These are phyloP conservation scores for Echites panduratus DNA, from an alignment of 257 asterid genomes.

Conservation along the genomic window DNA sequence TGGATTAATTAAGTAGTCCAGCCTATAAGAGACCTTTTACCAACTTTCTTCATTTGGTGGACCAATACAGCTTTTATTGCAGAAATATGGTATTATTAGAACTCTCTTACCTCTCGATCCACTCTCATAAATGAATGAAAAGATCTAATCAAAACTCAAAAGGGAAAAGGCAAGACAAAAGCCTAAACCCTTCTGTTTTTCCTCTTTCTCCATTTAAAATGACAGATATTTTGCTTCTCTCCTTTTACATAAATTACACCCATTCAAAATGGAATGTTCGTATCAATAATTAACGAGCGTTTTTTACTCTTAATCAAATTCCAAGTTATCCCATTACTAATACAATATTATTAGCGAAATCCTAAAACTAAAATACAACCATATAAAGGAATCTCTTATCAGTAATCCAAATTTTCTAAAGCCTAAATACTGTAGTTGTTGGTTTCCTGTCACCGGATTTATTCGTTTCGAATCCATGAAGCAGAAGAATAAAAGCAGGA, in stretches of 20 bases:
- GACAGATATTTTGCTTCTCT: too few relatives aligned
- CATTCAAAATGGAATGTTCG: too few relatives aligned
- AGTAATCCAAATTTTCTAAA: too few relatives aligned
- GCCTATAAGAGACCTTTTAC: conserved; percentile 5
- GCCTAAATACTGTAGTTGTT: background rate
- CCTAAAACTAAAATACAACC: too few relatives aligned
- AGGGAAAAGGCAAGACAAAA: background rate
- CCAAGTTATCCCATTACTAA: too few relatives aligned
- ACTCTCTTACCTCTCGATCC: background rate
- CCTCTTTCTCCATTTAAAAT: background rate
- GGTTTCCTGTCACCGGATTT: background rate
- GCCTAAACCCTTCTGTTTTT: conserved; percentile 7
- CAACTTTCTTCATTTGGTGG: conserved; percentile 16
- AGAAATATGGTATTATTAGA: conserved; percentile 3
- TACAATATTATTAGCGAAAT: too few relatives aligned
- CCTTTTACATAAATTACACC: too few relatives aligned
- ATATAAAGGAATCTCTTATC: too few relatives aligned
- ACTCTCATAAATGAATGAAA: background rate
- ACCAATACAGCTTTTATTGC: conserved; percentile 14
- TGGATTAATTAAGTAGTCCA: conserved; percentile 11
- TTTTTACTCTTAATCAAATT: too few relatives aligned
- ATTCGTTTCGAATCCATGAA: conserved; percentile 1
- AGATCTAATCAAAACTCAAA: background rate
- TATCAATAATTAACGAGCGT: too few relatives aligned
- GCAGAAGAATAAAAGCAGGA: background rate